Conservation (phyloP, 2,329 filamentous ascomycete genomes). For the Fusarium luffae region DNA sequence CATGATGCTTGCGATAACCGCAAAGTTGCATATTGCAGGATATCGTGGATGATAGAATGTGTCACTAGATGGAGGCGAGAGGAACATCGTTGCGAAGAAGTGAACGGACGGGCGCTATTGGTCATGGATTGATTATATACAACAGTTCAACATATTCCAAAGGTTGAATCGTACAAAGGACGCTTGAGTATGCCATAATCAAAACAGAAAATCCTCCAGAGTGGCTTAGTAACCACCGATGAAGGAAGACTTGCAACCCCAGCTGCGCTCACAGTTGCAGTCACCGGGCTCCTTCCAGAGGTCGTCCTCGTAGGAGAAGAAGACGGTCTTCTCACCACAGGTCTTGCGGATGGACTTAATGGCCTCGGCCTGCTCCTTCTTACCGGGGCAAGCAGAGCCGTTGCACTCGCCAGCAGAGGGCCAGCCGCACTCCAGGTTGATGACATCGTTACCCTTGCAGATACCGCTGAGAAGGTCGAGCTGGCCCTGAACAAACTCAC, state of each 20-base stretch:
- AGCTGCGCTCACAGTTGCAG: slow-evolving; percentile 82
- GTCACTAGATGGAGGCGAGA: slow-evolving; percentile 11
- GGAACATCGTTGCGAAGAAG: slow-evolving; percentile 30
- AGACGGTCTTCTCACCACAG: slow-evolving; percentile 75
- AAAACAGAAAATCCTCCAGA: slow-evolving; percentile 13
- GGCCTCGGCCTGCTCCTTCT: slow-evolving; percentile 74
- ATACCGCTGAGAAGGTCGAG: slow-evolving; percentile 75
- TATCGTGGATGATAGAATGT: slow-evolving; percentile 14
- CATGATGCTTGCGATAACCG: background rate
- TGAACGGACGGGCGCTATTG: slow-evolving; percentile 40
- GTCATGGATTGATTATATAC: slow-evolving; percentile 46
- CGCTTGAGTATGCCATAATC: slow-evolving; percentile 39
- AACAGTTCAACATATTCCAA: slow-evolving; percentile 44
- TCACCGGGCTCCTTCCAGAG: slow-evolving; percentile 79
- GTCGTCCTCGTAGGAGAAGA: slow-evolving; percentile 87
- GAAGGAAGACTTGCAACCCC: slow-evolving; percentile 65
- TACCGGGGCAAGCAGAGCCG: slow-evolving; percentile 76
- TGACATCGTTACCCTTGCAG: slow-evolving; percentile 77
- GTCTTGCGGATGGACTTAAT: slow-evolving; percentile 75
- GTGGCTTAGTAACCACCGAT: slow-evolving; percentile 24
- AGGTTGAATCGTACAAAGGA: slow-evolving; percentile 30
- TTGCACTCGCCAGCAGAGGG: slow-evolving; percentile 77
- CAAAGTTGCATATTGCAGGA: slow-evolving; percentile 15
- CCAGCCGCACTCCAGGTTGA: slow-evolving; percentile 94
- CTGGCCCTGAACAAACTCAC: slow-evolving; percentile 79